Evolutionary conservation across 768 basidiomycete species (phyloP).

Genomic region (Mycena floridula): DNA sequence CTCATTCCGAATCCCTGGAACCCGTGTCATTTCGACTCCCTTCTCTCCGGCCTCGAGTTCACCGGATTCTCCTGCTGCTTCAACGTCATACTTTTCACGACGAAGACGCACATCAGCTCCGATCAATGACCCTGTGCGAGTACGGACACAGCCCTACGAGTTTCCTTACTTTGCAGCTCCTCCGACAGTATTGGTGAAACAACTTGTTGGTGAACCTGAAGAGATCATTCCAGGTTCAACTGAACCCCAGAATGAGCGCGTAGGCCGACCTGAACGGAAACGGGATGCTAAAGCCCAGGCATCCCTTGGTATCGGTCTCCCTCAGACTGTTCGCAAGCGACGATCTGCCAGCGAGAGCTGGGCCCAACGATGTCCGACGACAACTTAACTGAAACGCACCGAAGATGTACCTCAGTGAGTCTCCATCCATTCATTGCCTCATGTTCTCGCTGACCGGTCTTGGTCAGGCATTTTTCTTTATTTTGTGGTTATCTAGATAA

Average conservation of each 20-base stretch:
- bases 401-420: too few species aligned
- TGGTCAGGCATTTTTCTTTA: too few species aligned
- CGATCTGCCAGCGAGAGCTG: background rate
- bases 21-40: background rate
- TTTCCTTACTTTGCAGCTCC: conserved; percentile 28
- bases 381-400: too few species aligned
- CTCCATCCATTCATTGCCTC: too few species aligned
- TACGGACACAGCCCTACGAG: conserved; percentile 31
- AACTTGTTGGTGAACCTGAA: background rate
- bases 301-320: conserved; percentile 6
- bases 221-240: background rate
- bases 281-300: conserved; percentile 4
- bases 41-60: background rate
- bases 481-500: too few species aligned
- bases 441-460: too few species aligned
- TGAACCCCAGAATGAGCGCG: background rate
- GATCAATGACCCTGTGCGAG: conserved; percentile 9
- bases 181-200: conserved; percentile 2
- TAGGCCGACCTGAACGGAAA: background rate
- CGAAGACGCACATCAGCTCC: conserved; percentile 14
- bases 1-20: background rate
- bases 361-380: too few species aligned
- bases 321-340: background rate
- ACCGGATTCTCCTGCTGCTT: background rate
- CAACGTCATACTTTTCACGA: conserved; percentile 7